Percentiles rank a stretch among this genome's conserved stretches.
These are phyloP conservation scores for Plasmodium relictum DNA, from an alignment of 169 alveolate species.

Conservation along the genomic window DNA sequence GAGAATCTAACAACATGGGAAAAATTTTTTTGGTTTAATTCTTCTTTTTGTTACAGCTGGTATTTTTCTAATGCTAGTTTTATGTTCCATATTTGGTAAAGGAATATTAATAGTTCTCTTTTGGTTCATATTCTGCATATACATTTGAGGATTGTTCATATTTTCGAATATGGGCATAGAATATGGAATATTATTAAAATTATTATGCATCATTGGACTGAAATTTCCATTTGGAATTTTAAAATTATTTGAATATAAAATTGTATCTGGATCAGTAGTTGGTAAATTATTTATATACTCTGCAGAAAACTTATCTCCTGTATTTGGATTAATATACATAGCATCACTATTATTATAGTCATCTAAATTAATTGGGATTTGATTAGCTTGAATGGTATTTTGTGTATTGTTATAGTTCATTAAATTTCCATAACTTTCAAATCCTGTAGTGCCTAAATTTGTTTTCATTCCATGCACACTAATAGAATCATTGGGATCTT, in stretches of 20 bases:
- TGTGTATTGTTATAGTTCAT: conserved; percentile 76
- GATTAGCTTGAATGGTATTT: conserved; percentile 47
- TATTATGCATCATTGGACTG: conserved; percentile 20
- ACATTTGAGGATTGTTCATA: conserved; percentile 77
- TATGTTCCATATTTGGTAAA: conserved; percentile 32
- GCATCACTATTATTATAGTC: conserved; percentile 39
- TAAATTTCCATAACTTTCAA: conserved; percentile 62
- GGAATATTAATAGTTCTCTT: conserved; percentile 21
- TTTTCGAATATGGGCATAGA: conserved; percentile 72
- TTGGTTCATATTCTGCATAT: conserved; percentile 58
- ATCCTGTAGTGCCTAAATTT: conserved; percentile 48
- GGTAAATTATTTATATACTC: conserved; percentile 45
- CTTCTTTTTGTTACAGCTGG: conserved; percentile 60
- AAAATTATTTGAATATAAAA: conserved; percentile 49
- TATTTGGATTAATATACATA: conserved; percentile 55
- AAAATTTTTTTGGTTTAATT: conserved; percentile 61
- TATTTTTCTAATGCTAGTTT: conserved; percentile 43
- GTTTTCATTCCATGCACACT: conserved; percentile 71
- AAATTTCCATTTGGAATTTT: conserved; percentile 40
- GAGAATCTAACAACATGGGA: conserved; percentile 59
- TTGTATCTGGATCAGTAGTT: conserved; percentile 39
- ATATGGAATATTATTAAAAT: conserved; percentile 47
- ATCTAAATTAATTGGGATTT: conserved; percentile 41
- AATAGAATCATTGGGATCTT: conserved; percentile 37
- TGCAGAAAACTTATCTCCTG: conserved; percentile 52